These are phyloP conservation scores for Penicillium paradoxum DNA, from an alignment of 495 filamentous ascomycete species.

Conservation along the genomic window DNA sequence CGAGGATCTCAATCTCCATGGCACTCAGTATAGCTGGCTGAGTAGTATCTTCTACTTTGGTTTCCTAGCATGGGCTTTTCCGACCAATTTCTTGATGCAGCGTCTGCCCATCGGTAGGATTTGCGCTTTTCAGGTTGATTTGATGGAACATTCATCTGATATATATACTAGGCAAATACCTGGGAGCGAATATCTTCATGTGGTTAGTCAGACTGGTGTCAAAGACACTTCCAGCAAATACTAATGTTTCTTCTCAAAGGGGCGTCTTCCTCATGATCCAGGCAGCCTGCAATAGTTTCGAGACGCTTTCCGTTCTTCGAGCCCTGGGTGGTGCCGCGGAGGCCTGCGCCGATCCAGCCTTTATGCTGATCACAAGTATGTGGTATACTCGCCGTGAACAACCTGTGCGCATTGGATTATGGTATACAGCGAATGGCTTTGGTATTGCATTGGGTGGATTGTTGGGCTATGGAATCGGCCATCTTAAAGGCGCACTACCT, in stretches of 20 bases:
- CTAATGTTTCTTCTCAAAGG: conserved; percentile 20
- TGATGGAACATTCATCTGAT: conserved; percentile 4
- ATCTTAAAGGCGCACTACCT: conserved; percentile 47
- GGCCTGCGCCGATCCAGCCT: conserved; percentile 43
- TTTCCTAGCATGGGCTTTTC: conserved; percentile 48
- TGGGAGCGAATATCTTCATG: conserved; percentile 55
- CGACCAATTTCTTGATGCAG: conserved; percentile 53
- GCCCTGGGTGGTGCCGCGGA: conserved; percentile 51
- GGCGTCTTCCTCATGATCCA: conserved; percentile 54
- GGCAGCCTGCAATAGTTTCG: conserved; percentile 50
- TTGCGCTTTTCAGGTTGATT: neutral
- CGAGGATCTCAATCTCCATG: conserved; percentile 42
- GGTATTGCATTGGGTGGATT: conserved; percentile 56
- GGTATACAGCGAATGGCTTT: conserved; percentile 57
- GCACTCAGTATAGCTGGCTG: conserved; percentile 48
- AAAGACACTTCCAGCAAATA: neutral
- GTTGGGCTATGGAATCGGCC: conserved; percentile 55
- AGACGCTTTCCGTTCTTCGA: conserved; percentile 48
- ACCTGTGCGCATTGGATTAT: conserved; percentile 53
- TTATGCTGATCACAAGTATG: conserved; percentile 41
- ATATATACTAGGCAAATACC: conserved; percentile 43
- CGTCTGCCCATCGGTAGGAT: conserved; percentile 47
- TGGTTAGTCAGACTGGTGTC: conserved; percentile 31
- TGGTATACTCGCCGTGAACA: conserved; percentile 54
- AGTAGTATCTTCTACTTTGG: conserved; percentile 48